Conservation (phyloP, 2,329 filamentous ascomycete species). For the Aspergillus puulaauensis region DNA sequence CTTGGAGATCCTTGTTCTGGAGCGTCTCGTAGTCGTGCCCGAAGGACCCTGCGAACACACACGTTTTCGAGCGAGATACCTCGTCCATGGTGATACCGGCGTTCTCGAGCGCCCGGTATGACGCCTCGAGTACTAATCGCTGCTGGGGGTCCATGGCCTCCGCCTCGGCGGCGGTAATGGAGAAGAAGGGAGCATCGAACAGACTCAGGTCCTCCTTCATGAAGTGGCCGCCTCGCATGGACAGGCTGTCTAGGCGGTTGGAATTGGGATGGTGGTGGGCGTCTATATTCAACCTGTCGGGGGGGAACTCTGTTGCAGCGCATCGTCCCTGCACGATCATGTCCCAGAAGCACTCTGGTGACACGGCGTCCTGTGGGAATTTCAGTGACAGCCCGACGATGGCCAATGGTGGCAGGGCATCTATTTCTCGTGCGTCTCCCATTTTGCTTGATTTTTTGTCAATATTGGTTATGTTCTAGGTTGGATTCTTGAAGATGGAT, state of each 20-base stretch:
- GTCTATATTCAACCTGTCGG: not conserved
- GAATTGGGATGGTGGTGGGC: constrained; percentile 4
- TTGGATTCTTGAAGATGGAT: not conserved
- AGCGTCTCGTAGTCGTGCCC: constrained; percentile 8
- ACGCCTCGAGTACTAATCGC: constrained; percentile 7
- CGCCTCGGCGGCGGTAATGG: constrained; percentile 12
- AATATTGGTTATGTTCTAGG: not conserved
- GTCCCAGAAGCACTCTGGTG: not conserved
- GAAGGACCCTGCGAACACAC: not conserved
- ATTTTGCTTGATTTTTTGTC: not conserved
- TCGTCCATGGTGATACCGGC: constrained; percentile 1
- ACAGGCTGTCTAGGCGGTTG: not conserved
- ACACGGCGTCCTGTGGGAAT: not conserved
- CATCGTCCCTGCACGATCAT: not conserved
- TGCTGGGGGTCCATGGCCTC: constrained; percentile 16
- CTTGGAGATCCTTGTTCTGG: constrained; percentile 1
- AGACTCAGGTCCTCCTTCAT: not conserved
- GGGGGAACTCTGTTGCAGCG: not conserved
- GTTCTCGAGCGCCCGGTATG: constrained; percentile 12
- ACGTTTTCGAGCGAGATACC: not conserved
- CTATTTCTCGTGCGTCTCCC: not conserved
- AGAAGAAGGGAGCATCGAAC: constrained; percentile 16
- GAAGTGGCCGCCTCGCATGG: not conserved
- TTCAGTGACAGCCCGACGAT: not conserved
- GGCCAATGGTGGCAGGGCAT: not conserved